Percentiles rank a stretch among this genome's conserved stretches.
Evolutionary conservation across 495 filamentous ascomycete genomes (phyloP).

Genomic region (Jackrogersella multiformis): DNA sequence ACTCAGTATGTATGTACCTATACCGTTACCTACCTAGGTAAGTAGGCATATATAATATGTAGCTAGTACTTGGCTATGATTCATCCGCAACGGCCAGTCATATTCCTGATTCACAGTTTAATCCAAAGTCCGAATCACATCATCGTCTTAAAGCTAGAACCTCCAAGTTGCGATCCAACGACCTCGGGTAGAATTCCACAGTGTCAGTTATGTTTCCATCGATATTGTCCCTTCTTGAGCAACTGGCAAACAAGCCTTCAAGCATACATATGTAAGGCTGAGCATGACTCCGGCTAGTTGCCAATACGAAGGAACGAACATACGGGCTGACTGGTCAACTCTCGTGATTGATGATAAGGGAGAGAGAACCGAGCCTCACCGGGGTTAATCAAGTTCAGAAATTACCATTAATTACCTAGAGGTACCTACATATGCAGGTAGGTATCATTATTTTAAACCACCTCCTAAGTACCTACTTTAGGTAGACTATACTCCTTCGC

Average conservation of each 20-base stretch:
- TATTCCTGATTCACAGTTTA: conserved; percentile 21
- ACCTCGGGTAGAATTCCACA: conserved; percentile 22
- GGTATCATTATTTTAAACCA: no score
- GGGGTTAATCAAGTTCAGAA: conserved; percentile 8
- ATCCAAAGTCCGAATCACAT: conserved; percentile 39
- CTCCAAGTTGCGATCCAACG: conserved; percentile 25
- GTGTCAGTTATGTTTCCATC: conserved; percentile 13
- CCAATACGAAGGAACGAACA: conserved; percentile 23
- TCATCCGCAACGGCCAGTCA: conserved; percentile 25
- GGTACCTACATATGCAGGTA: no score
- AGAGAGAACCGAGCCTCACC: conserved; percentile 4
- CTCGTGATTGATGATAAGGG: conserved; percentile 13
- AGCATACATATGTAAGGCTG: conserved; percentile 33
- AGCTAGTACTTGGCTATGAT: conserved; percentile 13
- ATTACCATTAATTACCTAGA: no score
- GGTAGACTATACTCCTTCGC: not conserved
- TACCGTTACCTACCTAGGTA: no score
- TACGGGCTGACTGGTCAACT: conserved; percentile 2
- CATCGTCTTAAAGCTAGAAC: conserved; percentile 15
- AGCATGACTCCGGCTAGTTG: conserved; percentile 14
- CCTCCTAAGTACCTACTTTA: not conserved
- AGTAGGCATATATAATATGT: not conserved
- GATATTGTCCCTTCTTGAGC: conserved; percentile 13
- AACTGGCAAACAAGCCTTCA: not conserved
- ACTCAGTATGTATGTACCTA: no score